Base-by-base conservation (phyloP, 345 rosid genomes). In the Ceriops zippeliana region DNA sequence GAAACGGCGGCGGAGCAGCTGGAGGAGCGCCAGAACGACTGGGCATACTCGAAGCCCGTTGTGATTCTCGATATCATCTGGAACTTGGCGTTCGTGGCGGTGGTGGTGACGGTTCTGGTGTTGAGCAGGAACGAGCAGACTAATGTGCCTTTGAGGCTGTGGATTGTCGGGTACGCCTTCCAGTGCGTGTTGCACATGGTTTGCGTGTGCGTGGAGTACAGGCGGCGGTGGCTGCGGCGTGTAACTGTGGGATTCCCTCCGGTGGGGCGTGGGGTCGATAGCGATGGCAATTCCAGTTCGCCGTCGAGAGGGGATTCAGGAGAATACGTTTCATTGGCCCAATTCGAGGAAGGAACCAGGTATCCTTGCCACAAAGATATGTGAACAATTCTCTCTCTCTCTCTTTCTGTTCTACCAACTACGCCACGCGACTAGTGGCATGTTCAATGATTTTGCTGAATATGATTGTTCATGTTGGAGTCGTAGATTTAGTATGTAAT, bases 31-130 rank as follows among this genome's bases (percentile, higher is more conserved):
- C 98, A 91, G 87, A 91, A 89, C 78, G 98, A 91, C 75, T 93
- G 98, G 98, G 96, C 98, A 21, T 91, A 93, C 73, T 93, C 98
- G 32, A 89, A 87, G 81, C 97, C 97, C 28, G 93, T 91, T 34
- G 97, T 93, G 69, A 73, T 91, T 28, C 86, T 93, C 21, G 98
- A 93, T 52, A 78, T 87, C 66, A 46, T 91, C 2, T 93, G 96
- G 98, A 93, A 93, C 64, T 76, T 93, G 52, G 92, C 91, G 8
- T 93, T 93, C 27, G 89, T 93, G 37, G 90, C 86, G 10, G 96
- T 84, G 61, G 96, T 96, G 4, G 32, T 70, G 22, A 66, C 83
- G 64, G 89, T 89, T 67, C 37, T 93, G 69, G 63, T 88, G 56
- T 70, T 85, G 81, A 90, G 98, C 79, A 47, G 79, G 70, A 70